Conservation (phyloP, 805 yeast genomes). For the Lachancea fermentati region DNA sequence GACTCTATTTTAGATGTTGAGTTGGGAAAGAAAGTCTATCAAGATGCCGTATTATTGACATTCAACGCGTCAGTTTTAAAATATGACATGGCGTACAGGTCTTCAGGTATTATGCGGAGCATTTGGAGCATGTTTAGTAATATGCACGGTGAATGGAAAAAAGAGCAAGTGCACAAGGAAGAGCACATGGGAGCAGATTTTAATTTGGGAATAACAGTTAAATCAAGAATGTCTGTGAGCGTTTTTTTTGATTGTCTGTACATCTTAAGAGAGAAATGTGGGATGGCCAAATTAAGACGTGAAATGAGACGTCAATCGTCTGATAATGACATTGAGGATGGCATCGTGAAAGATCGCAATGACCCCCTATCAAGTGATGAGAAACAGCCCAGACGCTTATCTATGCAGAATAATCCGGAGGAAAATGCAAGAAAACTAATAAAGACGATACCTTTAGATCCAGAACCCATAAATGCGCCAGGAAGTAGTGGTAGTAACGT, state of each 20-base stretch:
- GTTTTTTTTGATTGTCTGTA: constrained; percentile 88
- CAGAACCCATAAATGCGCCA: constrained; percentile 56
- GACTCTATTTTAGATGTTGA: constrained; percentile 60
- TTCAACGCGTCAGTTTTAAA: constrained; percentile 78
- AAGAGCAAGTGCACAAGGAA: constrained; percentile 21
- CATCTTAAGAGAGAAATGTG: constrained; percentile 79
- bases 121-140: constrained; percentile 84
- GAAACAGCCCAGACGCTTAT: constrained; percentile 44
- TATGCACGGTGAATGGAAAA: constrained; percentile 49
- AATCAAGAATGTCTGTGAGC: constrained; percentile 86
- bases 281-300: constrained; percentile 62
- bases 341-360: constrained; percentile 26
- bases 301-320: constrained; percentile 25
- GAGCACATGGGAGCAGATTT: constrained; percentile 29
- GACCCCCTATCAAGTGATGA: constrained; percentile 9
- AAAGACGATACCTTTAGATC: constrained; percentile 75
- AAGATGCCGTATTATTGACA: constrained; percentile 60
- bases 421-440: constrained; percentile 69
- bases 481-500: constrained; percentile 17
- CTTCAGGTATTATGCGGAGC: constrained; percentile 89
- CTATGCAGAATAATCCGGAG: constrained; percentile 58
- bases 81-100: constrained; percentile 88
- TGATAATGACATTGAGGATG: constrained; percentile 33
- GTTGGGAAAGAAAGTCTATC: constrained; percentile 65
- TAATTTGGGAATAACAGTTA: constrained; percentile 48